Conservation (phyloP, 2,329 filamentous ascomycete species). For the Neofusicoccum laricinum region DNA sequence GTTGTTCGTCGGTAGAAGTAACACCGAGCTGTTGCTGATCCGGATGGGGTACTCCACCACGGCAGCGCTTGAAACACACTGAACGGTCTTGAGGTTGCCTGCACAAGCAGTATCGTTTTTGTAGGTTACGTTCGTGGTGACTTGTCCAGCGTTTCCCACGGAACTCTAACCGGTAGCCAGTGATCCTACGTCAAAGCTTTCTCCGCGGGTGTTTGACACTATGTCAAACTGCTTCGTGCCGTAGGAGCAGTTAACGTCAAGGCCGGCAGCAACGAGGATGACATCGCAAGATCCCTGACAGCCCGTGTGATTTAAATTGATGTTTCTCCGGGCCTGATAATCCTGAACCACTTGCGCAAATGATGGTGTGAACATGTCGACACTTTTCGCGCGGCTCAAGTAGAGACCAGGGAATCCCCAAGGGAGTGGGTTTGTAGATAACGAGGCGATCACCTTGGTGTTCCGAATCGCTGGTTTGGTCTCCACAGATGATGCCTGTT, state of each 20-base stretch:
- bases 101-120: slow-evolving; percentile 20
- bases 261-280: background rate
- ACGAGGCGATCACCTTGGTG: background rate
- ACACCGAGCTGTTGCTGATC: slow-evolving; percentile 16
- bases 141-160: background rate
- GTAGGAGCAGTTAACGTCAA: background rate
- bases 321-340: background rate
- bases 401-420: background rate
- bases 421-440: background rate
- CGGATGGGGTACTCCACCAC: slow-evolving; percentile 16
- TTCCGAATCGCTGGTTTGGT: background rate
- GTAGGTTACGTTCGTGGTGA: background rate
- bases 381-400: no score
- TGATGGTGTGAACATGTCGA: no score
- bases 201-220: no score
- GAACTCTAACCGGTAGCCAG: no score
- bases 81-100: slow-evolving; percentile 18
- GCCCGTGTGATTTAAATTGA: background rate
- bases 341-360: background rate
- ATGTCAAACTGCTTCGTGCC: background rate
- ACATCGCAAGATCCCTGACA: background rate
- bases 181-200: no score
- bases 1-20: no score
- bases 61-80: slow-evolving; percentile 18
- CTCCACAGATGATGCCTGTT: background rate